A percentile compares a stretch with the other conserved stretches of the same genome.
Conservation (phyloP, 495 filamentous ascomycete species). For the Ramalina peruviana region DNA sequence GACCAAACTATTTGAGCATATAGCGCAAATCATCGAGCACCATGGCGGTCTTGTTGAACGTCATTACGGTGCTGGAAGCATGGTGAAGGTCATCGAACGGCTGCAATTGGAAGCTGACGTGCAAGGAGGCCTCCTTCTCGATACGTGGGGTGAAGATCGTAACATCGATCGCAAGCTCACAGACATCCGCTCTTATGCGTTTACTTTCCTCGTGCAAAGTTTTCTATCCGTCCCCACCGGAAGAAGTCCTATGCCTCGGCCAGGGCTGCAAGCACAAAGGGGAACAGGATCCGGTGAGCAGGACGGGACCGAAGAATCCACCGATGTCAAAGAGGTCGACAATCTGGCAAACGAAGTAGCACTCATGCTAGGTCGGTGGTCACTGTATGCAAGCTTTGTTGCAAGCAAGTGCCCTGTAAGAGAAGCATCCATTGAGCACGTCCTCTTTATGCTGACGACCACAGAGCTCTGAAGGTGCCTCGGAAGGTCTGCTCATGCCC, state of each 20-base stretch:
- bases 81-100: conserved; percentile 91
- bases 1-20: conserved; percentile 90
- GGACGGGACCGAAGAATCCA: conserved; percentile 68
- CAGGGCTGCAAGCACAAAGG: conserved; percentile 50
- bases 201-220: conserved; percentile 90
- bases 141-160: conserved; percentile 88
- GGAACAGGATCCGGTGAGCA: conserved; percentile 32
- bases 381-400: conserved; percentile 79
- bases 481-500: conserved; percentile 43
- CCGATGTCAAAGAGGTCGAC: conserved; percentile 92
- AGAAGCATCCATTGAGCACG: not conserved
- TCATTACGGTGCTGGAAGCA: conserved; percentile 82
- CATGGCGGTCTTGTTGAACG: conserved; percentile 82
- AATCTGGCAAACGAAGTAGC: conserved; percentile 72
- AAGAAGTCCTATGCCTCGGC: conserved; percentile 34
- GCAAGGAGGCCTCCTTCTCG: conserved; percentile 91
- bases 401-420: conserved; percentile 69
- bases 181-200: conserved; percentile 92
- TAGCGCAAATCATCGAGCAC: conserved; percentile 86
- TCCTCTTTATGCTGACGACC: conserved; percentile 15
- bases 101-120: conserved; percentile 90
- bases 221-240: conserved; percentile 59
- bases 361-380: conserved; percentile 86
- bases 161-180: conserved; percentile 72
- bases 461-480: conserved; percentile 24